Evolutionary conservation across 2,329 filamentous ascomycete species (phyloP), one percentile per base, ranked within the genome.

Genomic region (Fusarium pilosicola): DNA sequence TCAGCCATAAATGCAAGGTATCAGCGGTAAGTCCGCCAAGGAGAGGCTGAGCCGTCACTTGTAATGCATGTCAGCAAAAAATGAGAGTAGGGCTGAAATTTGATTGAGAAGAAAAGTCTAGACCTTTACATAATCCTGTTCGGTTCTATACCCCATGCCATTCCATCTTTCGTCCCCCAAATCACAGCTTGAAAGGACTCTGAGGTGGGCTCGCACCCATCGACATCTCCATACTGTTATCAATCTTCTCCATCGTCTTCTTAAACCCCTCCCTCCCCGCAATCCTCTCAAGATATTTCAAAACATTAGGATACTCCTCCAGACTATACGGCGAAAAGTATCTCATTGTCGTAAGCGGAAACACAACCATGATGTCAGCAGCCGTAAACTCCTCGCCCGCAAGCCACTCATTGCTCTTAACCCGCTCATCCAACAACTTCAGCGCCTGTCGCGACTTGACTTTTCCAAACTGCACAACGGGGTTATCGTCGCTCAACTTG

Each of bases 281-380:
- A 15, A 88, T 77, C 7, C 87, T 80, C 73, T 82, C 63, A 36
- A 90, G 75, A 68, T 86, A 90, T 2, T 68, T 74, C 38, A 89
- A 55, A 11, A 90, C 81, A 52, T 83, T 82, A 3, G 78, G 71
- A 70, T 87, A 87, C 2, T 74, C 78, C 5, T 67, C 72, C 55
- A 90, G 71, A 56, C 84, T 81, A 49, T 81, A 83, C 3, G 84
- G 83, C 30, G 80, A 80, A 71, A 89, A 91, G 55, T 84, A 82
- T 22, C 91, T 83, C 85, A 89, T 86, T 5, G 90, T 93, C 2
- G 90, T 91, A 39, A 93, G 81, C 20, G 85, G 83, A 75, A 88
- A 92, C 1, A 91, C 84, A 9, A 82, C 83, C 89, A 93, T 92
- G 44, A 92, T 83, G 79, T 94, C 92, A 3, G 91, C 91, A 2